Percentiles rank a stretch among this genome's conserved stretches.
These are phyloP conservation scores for Trichoderma sp. DNA, from an alignment of 2,329 filamentous ascomycete species.

Conservation along the genomic window DNA sequence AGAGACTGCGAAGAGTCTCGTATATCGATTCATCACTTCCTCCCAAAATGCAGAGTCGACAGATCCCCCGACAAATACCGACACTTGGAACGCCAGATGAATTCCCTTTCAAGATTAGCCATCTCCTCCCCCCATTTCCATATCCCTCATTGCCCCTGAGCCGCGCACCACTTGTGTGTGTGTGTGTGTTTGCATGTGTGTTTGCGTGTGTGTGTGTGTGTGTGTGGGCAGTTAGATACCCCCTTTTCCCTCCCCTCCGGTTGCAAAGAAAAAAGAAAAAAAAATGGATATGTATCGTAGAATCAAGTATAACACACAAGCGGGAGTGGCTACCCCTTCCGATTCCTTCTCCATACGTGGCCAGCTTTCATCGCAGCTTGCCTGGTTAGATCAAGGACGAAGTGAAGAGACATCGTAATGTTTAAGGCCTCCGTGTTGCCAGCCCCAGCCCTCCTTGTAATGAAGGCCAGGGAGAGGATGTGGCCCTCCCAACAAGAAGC, in stretches of 20 bases:
- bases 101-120: background rate
- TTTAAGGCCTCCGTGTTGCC: slow-evolving; percentile 6
- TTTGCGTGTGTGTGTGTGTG: background rate
- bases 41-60: slow-evolving; percentile 7
- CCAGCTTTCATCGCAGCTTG: background rate
- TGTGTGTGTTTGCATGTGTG: background rate
- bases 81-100: slow-evolving; percentile 15
- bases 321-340: background rate
- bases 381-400: slow-evolving; percentile 1
- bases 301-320: slow-evolving; percentile 14
- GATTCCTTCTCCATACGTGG: background rate
- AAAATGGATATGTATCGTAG: slow-evolving; percentile 13
- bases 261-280: background rate
- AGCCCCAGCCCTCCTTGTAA: slow-evolving; percentile 3
- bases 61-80: background rate
- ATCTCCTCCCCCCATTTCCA: slow-evolving; percentile 8
- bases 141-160: background rate
- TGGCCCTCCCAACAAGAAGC: slow-evolving; percentile 15
- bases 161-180: background rate
- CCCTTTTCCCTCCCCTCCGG: slow-evolving; percentile 5
- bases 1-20: background rate
- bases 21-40: slow-evolving; percentile 13
- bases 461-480: slow-evolving; percentile 10
- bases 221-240: background rate
- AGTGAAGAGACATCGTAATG: slow-evolving; percentile 8